Evolutionary conservation across 2,329 filamentous ascomycete genomes (phyloP), one percentile per base, ranked within the genome.

Genomic region (Ophiostoma novo-ulmi): DNA sequence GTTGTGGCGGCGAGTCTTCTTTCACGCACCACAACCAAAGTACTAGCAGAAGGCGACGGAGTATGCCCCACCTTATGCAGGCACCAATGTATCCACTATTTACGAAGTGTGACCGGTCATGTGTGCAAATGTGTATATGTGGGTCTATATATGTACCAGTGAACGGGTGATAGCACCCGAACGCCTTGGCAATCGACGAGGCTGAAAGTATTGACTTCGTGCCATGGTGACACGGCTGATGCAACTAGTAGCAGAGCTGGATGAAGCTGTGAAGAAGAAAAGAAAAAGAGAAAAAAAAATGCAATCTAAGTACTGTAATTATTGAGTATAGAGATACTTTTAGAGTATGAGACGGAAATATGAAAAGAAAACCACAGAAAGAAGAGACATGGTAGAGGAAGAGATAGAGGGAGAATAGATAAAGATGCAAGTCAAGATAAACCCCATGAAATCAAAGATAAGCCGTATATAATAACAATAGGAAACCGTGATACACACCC

Each of bases 401-500:
- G 31, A 4, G 3, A 58, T 26, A 41, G 38, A 68, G 36, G 14
- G 5, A 55, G 10, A 67, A 69, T 6, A 71, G n/a, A 52, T 13
- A 58, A 58, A 31, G 52, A 26, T 17, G 26, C 22, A 10, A 48
- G 20, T 58, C 52, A 58, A 58, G 11, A 58, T 58, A 58, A 48
- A 58, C 52, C 26, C 22, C n/a, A 31, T 31, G n/a, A 26, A 58
- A 58, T 8, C 44, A 48, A 7, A 48, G 17, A 36, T 36, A 5
- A 17, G n/a, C 6, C 14, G 26, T 31, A 64, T 35, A 14, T 36
- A 20, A 36, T 41, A 39, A 41, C 35, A 35, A 35, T 48, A 11
- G 20, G n/a, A 39, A 67, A 22, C 65, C 35, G 22, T 26, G 65
- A 22, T 20, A 44, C 38, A 67, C 38, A 48, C 65, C 39, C 65